A percentile compares a stretch with the other conserved stretches of the same genome.
Conservation (phyloP, 2,329 filamentous ascomycete species). For the Fusarium pilosicola region DNA sequence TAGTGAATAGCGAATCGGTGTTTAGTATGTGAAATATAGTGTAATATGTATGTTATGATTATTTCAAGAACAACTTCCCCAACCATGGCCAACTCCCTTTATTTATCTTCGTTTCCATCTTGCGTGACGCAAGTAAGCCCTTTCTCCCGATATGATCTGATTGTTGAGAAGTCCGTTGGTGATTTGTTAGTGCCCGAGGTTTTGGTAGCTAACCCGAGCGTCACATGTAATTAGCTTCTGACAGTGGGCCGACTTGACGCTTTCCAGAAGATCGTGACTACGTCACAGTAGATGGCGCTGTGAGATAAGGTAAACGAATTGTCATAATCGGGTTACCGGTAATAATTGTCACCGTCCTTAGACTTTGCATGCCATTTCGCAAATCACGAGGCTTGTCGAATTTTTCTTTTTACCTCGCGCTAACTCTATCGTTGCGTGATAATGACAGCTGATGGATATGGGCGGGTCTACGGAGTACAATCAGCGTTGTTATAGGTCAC, state of each 20-base stretch:
- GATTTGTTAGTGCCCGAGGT: background rate
- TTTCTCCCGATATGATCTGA: background rate
- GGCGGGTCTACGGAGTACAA: background rate
- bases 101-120: background rate
- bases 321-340: background rate
- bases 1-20: background rate
- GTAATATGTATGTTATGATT: background rate
- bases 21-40: background rate
- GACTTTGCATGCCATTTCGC: background rate
- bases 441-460: background rate
- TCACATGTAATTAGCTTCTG: slow-evolving; percentile 8
- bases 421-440: background rate
- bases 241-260: background rate
- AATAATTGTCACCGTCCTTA: background rate
- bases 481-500: background rate
- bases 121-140: background rate
- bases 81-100: background rate
- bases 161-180: background rate
- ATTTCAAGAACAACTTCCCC: background rate
- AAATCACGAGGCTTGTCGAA: background rate
- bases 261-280: background rate
- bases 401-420: background rate
- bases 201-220: background rate
- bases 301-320: background rate
- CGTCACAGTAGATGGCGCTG: background rate